phyloP scores from a whole-genome alignment of 768 basidiomycete species.

The Suillus alpinus region DNA sequence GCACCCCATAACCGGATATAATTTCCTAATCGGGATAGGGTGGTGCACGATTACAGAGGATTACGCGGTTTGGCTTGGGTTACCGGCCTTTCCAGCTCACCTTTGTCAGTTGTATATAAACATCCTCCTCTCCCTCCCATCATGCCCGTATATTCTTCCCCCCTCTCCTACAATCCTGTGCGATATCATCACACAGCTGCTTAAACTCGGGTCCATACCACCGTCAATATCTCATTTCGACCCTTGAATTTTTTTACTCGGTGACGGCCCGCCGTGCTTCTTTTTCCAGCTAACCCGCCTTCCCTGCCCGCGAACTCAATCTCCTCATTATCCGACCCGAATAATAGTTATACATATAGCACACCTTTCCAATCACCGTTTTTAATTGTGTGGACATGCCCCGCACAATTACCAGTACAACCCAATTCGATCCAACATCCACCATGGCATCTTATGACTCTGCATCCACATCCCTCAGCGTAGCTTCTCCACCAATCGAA shows the following conservation, averaged over 20 bases:
- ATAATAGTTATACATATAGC: not conserved
- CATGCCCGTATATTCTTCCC: slow-evolving; percentile 27
- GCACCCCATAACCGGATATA: not conserved
- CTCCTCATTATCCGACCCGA: not conserved
- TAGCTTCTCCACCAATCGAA: slow-evolving; percentile 14
- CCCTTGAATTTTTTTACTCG: not conserved
- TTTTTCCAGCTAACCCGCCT: slow-evolving; percentile 7
- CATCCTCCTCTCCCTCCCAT: slow-evolving; percentile 20
- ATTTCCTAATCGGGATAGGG: slow-evolving; percentile 15
- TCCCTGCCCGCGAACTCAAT: slow-evolving; percentile 8
- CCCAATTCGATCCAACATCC: slow-evolving; percentile 6
- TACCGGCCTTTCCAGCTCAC: slow-evolving; percentile 23
- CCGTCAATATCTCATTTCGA: not conserved
- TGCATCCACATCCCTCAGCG: slow-evolving; percentile 17
- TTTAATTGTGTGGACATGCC: slow-evolving; percentile 4
- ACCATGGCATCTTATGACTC: slow-evolving; percentile 19
- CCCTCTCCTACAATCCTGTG: not conserved
- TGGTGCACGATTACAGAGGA: slow-evolving; percentile 22
- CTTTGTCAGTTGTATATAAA: slow-evolving; percentile 27
- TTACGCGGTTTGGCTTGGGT: slow-evolving; percentile 26
- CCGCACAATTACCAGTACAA: slow-evolving; percentile 3
- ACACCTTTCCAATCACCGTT: not conserved
- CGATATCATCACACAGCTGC: not conserved
- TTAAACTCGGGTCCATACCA: not conserved
- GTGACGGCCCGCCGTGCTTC: slow-evolving; percentile 5